Percentiles rank a stretch among this genome's conserved stretches.
phyloP scores from a whole-genome alignment of 495 filamentous ascomycete genomes.

The Hypomontagnella monticulosa region DNA sequence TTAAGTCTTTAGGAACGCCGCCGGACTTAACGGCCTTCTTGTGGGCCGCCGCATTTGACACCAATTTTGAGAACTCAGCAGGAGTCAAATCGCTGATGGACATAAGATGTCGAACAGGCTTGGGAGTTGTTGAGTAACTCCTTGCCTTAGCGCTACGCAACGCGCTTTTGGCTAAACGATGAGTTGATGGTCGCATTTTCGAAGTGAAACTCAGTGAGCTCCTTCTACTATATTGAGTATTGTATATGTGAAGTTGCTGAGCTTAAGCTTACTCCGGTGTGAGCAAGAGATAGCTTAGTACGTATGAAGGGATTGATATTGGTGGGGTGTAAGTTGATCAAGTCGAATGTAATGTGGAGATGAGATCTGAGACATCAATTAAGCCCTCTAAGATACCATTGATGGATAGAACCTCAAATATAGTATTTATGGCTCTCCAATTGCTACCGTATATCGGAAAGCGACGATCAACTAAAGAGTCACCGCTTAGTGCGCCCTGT shows the following conservation, averaged over 20 bases:
- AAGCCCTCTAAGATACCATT: not conserved
- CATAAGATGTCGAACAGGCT: constrained; percentile 76
- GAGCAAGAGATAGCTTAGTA: constrained; percentile 2
- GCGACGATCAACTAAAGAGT: constrained; percentile 7
- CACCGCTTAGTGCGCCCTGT: constrained; percentile 1
- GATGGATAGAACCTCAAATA: not conserved
- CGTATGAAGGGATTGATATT: not conserved
- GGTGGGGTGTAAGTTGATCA: no score
- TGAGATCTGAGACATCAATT: not conserved
- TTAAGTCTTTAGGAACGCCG: constrained; percentile 64
- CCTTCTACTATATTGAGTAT: not conserved
- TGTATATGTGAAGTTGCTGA: not conserved
- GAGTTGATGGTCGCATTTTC: constrained; percentile 38
- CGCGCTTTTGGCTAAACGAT: constrained; percentile 25
- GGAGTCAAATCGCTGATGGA: constrained; percentile 87
- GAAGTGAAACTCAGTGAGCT: not conserved
- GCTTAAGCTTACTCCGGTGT: not conserved
- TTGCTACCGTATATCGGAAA: not conserved
- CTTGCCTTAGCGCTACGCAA: constrained; percentile 36
- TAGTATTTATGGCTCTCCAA: not conserved
- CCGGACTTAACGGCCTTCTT: constrained; percentile 83
- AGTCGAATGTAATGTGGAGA: not conserved
- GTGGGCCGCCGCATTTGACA: constrained; percentile 79
- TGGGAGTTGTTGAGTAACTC: constrained; percentile 44
- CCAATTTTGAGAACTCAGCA: constrained; percentile 79